Evolutionary conservation across 2,329 filamentous ascomycete genomes (phyloP).

Genomic region (Arthrocladium fulminans): DNA sequence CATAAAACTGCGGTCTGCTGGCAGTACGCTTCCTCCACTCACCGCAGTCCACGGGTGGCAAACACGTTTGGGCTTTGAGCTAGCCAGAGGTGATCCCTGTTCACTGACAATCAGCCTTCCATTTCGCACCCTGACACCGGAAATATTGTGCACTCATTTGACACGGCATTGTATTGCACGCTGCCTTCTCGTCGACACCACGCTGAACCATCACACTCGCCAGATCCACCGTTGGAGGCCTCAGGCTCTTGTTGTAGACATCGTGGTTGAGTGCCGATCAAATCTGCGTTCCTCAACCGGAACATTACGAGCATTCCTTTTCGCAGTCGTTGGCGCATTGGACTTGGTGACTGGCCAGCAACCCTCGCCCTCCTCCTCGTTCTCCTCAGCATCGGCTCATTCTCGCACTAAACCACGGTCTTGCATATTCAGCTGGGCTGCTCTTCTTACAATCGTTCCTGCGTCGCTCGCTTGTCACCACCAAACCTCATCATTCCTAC

Average conservation of each 20-base stretch:
- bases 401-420: neutral
- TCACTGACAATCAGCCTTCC: neutral
- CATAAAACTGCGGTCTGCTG: no score
- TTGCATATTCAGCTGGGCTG: neutral
- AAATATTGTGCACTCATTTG: constrained; percentile 1
- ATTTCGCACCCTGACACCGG: neutral
- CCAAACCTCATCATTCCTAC: neutral
- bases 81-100: no score
- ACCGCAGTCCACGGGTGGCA: no score
- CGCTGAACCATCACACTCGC: neutral
- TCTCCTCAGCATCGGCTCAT: neutral
- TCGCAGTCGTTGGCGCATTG: neutral
- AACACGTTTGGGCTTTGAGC: no score
- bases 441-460: neutral
- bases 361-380: neutral
- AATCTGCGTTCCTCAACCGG: neutral
- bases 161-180: constrained; percentile 1
- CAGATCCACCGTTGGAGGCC: neutral
- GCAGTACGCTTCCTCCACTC: no score
- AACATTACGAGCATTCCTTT: neutral
- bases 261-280: no score
- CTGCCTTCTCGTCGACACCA: neutral
- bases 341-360: neutral
- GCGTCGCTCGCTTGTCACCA: constrained; percentile 1
- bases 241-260: no score